Conservation (phyloP, 1,139 yeast species). For the Yamadazyma blattariae region DNA sequence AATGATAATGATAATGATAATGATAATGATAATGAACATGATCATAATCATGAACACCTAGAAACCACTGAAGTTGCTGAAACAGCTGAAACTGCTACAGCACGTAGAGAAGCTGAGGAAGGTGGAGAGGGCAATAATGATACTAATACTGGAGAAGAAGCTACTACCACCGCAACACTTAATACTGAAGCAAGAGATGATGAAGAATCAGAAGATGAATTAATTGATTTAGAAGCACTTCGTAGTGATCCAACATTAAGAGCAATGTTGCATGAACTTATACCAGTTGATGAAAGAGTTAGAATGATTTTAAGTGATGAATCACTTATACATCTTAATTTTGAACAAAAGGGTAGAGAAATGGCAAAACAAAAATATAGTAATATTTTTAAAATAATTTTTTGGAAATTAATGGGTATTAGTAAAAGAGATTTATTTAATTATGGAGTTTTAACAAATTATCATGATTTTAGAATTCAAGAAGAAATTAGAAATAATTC, state of each 20-base stretch:
- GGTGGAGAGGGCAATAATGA: background rate
- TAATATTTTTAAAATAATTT: constrained; percentile 31
- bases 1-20: background rate
- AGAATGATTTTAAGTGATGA: constrained; percentile 30
- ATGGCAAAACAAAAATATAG: constrained; percentile 35
- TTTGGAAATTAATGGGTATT: constrained; percentile 60
- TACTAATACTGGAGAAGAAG: constrained; percentile 1
- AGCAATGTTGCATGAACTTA: constrained; percentile 38
- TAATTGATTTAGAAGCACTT: constrained; percentile 41
- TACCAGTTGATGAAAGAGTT: constrained; percentile 41
- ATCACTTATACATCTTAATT: constrained; percentile 22
- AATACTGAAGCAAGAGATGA: constrained; percentile 11
- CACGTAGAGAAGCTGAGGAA: background rate
- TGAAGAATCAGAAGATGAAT: constrained; percentile 21
- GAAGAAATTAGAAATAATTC: constrained; percentile 11
- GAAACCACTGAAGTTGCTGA: background rate
- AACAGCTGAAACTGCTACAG: background rate
- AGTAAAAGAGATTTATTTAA: constrained; percentile 43
- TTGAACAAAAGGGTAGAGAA: constrained; percentile 45
- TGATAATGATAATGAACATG: constrained; percentile 3
- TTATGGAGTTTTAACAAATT: constrained; percentile 48
- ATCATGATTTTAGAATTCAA: constrained; percentile 19
- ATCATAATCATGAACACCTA: background rate
- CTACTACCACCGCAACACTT: too few relatives aligned
- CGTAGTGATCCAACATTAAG: constrained; percentile 39